Conservation (phyloP, 495 filamentous ascomycete species). For the Chaetomium tenue region DNA sequence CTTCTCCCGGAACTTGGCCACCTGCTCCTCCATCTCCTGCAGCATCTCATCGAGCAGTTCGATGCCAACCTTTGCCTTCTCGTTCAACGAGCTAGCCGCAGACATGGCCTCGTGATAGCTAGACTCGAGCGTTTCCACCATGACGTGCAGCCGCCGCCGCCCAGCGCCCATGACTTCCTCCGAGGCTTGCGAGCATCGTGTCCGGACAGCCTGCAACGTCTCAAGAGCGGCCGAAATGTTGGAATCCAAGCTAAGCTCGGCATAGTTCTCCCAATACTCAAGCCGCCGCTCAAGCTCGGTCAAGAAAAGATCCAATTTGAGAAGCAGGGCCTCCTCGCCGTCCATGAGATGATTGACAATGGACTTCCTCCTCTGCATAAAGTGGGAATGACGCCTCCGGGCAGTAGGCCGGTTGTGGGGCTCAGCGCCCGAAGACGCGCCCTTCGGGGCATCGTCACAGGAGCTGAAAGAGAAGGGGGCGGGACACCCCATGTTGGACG, state of each 20-base stretch:
- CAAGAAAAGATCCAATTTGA: constrained; percentile 77
- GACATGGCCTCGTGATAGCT: constrained; percentile 85
- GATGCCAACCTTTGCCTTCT: constrained; percentile 85
- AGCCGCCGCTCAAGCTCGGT: constrained; percentile 81
- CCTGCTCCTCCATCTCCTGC: constrained; percentile 76
- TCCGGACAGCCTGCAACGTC: constrained; percentile 81
- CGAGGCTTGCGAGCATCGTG: constrained; percentile 85
- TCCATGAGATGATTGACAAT: constrained; percentile 64
- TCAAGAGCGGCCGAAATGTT: constrained; percentile 77
- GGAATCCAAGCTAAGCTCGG: constrained; percentile 76
- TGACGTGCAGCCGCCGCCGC: constrained; percentile 74
- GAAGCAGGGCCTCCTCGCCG: constrained; percentile 61
- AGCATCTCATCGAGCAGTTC: constrained; percentile 81
- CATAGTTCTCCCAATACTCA: constrained; percentile 85
- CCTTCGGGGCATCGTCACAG: constrained; percentile 37
- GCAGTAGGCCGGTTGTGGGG: constrained; percentile 29
- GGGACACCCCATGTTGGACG: constrained; percentile 36
- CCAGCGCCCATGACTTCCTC: constrained; percentile 88
- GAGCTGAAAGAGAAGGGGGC: constrained; percentile 39
- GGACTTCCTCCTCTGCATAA: constrained; percentile 57
- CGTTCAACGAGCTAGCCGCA: constrained; percentile 81
- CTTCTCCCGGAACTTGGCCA: constrained; percentile 59
- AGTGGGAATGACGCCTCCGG: constrained; percentile 62
- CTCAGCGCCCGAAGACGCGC: constrained; percentile 36
- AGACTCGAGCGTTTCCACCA: constrained; percentile 91